Percentiles rank a stretch among this genome's conserved stretches.
phyloP scores from a whole-genome alignment of 2,329 filamentous ascomycete genomes.

The Xylariaceae sp. region DNA sequence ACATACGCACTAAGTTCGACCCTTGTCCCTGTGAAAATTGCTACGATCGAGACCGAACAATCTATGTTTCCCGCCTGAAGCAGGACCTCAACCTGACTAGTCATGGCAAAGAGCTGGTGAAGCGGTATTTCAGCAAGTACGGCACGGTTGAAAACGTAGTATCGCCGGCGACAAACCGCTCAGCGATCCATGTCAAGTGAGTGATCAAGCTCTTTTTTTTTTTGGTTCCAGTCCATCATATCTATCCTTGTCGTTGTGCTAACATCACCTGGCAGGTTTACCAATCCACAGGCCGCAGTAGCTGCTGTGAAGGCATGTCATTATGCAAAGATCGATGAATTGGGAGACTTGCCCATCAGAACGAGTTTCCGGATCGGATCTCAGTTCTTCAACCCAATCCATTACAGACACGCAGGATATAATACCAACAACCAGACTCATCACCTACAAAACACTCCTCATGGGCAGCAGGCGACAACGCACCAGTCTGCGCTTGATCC shows the following conservation, averaged over 20 bases:
- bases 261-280: constrained; percentile 8
- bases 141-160: constrained; percentile 13
- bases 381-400: constrained; percentile 3
- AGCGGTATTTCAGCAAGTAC: constrained; percentile 21
- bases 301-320: background rate
- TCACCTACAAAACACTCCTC: background rate
- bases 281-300: background rate
- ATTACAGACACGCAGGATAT: background rate
- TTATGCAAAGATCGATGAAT: background rate
- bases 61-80: constrained; percentile 22
- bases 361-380: constrained; percentile 11
- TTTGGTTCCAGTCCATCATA: background rate
- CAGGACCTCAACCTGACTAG: background rate
- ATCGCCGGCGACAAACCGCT: accelerated
- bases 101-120: background rate
- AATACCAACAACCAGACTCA: background rate
- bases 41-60: constrained; percentile 13
- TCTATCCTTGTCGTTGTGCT: background rate
- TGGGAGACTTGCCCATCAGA: background rate
- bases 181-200: constrained; percentile 8
- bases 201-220: background rate
- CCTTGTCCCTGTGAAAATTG: constrained; percentile 28
- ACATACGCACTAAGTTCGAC: constrained; percentile 12
- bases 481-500: background rate
- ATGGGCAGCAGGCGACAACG: background rate